phyloP scores from a whole-genome alignment of 108 stramenopile species.

The Chaetoceros tenuissimus region DNA sequence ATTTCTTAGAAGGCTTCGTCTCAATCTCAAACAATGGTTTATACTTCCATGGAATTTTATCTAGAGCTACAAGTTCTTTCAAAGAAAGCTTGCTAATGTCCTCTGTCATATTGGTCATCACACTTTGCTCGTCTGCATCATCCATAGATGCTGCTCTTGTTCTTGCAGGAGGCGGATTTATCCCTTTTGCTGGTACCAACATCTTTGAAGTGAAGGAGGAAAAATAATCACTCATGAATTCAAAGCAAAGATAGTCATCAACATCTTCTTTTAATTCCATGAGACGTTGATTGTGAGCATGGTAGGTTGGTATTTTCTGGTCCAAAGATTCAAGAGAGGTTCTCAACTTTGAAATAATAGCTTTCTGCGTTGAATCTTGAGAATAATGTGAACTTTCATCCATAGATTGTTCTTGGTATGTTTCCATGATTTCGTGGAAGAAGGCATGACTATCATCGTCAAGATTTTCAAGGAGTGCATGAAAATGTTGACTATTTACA shows the following conservation, averaged over 20 bases:
- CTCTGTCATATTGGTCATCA: background rate
- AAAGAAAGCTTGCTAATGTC: slow-evolving; percentile 26
- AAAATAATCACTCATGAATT: background rate
- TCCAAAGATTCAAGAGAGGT: slow-evolving; percentile 56
- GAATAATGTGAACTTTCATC: slow-evolving; percentile 18
- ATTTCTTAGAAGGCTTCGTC: background rate
- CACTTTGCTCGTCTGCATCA: background rate
- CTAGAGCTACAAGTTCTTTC: slow-evolving; percentile 58
- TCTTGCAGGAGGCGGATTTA: slow-evolving; percentile 5
- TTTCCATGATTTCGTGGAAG: slow-evolving; percentile 79
- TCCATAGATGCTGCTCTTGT: background rate
- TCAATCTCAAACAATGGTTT: slow-evolving; percentile 44
- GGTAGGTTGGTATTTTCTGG: slow-evolving; percentile 72
- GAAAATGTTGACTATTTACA: slow-evolving; percentile 81
- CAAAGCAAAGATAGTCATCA: slow-evolving; percentile 15
- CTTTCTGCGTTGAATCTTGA: slow-evolving; percentile 33
- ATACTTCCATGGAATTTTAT: slow-evolving; percentile 72
- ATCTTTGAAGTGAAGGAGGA: background rate
- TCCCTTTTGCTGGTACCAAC: background rate
- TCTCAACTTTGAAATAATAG: slow-evolving; percentile 26
- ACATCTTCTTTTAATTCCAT: slow-evolving; percentile 13
- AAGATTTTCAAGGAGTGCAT: slow-evolving; percentile 59
- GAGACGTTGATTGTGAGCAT: slow-evolving; percentile 13
- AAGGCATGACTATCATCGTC: slow-evolving; percentile 46
- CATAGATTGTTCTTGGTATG: slow-evolving; percentile 21